phyloP scores from a whole-genome alignment of 2,329 filamentous ascomycete species.

The Chaetomium globosum region DNA sequence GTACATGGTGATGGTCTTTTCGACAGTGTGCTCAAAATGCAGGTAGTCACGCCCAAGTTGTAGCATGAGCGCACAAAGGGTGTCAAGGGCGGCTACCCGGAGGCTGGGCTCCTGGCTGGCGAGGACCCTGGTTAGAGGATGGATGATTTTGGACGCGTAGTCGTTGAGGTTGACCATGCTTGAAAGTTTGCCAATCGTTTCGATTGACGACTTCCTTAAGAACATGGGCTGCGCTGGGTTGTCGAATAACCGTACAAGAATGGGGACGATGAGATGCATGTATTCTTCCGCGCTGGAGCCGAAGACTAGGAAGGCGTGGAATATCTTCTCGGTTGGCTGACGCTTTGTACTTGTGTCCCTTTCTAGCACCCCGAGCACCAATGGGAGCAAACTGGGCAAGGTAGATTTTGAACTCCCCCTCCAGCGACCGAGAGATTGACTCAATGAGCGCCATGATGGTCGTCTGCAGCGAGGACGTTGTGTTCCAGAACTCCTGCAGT shows the following conservation, averaged over 20 bases:
- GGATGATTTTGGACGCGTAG: conserved; percentile 93
- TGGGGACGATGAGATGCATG: conserved; percentile 97
- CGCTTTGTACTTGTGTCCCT: conserved; percentile 76
- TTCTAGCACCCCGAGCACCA: conserved; percentile 93
- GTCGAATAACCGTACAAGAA: conserved; percentile 92
- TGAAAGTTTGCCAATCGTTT: conserved; percentile 91
- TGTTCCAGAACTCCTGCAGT: conserved; percentile 87
- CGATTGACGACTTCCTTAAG: conserved; percentile 85
- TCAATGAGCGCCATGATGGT: conserved; percentile 93
- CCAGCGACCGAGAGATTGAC: conserved; percentile 87
- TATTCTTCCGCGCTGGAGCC: conserved; percentile 96
- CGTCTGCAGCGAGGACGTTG: conserved; percentile 76
- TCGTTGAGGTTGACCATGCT: conserved; percentile 97
- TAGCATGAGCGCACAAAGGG: conserved; percentile 90
- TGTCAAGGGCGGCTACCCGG: conserved; percentile 84
- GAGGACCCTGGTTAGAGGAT: conserved; percentile 83
- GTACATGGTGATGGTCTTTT: conserved; percentile 77
- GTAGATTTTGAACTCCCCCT: conserved; percentile 98
- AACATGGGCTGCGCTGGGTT: conserved; percentile 78
- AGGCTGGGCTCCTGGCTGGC: conserved; percentile 71
- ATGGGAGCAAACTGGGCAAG: conserved; percentile 79
- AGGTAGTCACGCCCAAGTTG: conserved; percentile 94
- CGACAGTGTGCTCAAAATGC: conserved; percentile 90
- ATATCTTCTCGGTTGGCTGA: conserved; percentile 82
- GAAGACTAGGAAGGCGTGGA: conserved; percentile 95